Conservation (phyloP, 257 asterid species). For the Nicotiana otophora region DNA sequence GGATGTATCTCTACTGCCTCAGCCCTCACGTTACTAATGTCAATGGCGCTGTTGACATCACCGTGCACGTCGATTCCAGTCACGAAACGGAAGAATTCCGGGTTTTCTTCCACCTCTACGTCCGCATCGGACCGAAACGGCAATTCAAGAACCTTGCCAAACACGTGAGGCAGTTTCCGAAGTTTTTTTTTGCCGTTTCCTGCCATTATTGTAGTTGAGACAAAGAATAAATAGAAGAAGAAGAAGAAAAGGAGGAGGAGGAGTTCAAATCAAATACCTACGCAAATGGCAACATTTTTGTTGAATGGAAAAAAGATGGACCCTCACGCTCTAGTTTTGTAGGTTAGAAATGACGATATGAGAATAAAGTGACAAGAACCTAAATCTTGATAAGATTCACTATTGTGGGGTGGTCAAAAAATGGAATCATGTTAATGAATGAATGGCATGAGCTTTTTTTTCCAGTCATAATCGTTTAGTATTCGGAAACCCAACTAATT, state of each 20-base stretch:
- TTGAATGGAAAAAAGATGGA: too few species aligned
- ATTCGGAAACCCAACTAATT: too few species aligned
- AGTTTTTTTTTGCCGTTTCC: constrained; percentile 33
- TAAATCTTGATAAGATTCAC: not conserved
- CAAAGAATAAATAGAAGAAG: not conserved
- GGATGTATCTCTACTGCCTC: constrained; percentile 67
- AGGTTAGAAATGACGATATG: not conserved
- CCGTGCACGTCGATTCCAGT: constrained; percentile 15
- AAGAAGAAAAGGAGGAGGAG: not conserved
- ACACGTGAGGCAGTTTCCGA: constrained; percentile 59
- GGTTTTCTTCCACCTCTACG: constrained; percentile 46
- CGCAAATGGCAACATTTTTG: not conserved
- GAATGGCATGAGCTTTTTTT: not conserved
- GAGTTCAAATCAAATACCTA: constrained; percentile 10
- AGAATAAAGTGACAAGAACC: not conserved
- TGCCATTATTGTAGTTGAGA: constrained; percentile 19
- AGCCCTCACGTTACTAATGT: constrained; percentile 22
- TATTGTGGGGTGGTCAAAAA: not conserved
- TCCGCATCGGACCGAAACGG: constrained; percentile 56
- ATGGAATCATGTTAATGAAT: constrained; percentile 1
- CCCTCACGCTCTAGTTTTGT: not conserved
- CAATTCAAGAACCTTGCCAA: constrained; percentile 55
- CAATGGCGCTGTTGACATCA: not conserved
- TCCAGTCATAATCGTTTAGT: too few species aligned
- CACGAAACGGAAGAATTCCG: constrained; percentile 38